Percentiles rank a stretch among this genome's conserved stretches.
These are phyloP conservation scores for Rauvolfia tetraphylla DNA, from an alignment of 257 asterid genomes.

Conservation along the genomic window DNA sequence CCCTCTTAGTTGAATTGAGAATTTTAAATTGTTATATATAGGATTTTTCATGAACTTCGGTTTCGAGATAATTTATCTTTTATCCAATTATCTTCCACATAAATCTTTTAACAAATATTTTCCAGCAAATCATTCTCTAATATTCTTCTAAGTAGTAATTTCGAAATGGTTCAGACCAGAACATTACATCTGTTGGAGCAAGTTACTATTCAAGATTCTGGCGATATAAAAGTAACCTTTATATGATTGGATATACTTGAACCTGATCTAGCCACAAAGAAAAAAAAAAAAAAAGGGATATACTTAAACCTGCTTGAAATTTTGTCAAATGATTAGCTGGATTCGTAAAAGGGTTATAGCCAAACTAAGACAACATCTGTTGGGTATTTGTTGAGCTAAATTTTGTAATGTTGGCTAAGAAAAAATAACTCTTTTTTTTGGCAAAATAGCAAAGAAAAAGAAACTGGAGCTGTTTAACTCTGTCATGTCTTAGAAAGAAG, in stretches of 20 bases:
- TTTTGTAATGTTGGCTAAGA: not conserved
- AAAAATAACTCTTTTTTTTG: not conserved
- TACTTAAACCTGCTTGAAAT: not conserved
- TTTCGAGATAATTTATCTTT: not conserved
- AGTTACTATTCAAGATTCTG: not conserved
- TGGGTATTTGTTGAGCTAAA: not conserved
- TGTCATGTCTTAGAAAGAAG: not conserved
- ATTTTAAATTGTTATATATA: not conserved
- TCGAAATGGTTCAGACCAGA: not conserved
- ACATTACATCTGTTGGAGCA: not conserved
- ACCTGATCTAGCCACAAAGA: no score
- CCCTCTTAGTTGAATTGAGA: not conserved
- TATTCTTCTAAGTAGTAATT: not conserved
- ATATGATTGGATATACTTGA: not conserved
- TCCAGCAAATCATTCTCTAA: not conserved
- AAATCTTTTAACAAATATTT: not conserved
- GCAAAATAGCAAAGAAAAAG: not conserved
- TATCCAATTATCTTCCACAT: not conserved
- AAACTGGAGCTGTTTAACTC: not conserved
- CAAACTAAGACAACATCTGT: not conserved
- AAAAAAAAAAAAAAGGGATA: no score
- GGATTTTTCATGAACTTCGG: not conserved
- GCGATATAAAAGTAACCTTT: not conserved
- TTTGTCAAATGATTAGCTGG: not conserved
- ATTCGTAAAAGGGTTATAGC: not conserved